These are phyloP conservation scores for Mucor racemosus DNA, from an alignment of 371 early-diverging fungal species.

Conservation along the genomic window DNA sequence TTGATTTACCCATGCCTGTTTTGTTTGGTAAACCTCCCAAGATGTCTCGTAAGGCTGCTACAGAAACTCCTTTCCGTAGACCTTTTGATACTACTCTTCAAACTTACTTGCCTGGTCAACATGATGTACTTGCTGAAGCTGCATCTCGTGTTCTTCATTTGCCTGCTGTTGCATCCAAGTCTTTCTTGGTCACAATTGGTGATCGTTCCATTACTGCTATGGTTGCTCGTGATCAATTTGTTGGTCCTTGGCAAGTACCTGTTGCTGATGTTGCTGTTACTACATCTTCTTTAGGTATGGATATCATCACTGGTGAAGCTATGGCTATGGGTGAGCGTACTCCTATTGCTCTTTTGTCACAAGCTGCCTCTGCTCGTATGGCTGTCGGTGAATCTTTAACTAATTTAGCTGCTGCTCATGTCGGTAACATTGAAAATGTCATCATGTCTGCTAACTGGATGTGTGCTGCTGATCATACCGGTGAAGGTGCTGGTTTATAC, in stretches of 20 bases:
- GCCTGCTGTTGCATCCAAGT: constrained; percentile 91
- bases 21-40: constrained; percentile 96
- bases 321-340: constrained; percentile 98
- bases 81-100: constrained; percentile 69
- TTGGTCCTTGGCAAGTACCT: constrained; percentile 97
- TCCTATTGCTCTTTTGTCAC: constrained; percentile 81
- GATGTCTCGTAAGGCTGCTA: constrained; percentile 80
- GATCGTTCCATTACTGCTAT: constrained; percentile 95
- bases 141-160: constrained; percentile 81
- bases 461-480: constrained; percentile 88
- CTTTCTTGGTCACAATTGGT: constrained; percentile 96
- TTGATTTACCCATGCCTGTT: constrained; percentile 94
- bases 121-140: constrained; percentile 62
- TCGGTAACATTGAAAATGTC: constrained; percentile 70
- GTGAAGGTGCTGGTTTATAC: constrained; percentile 93
- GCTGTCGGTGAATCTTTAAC: constrained; percentile 92
- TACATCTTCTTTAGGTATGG: constrained; percentile 72
- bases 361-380: constrained; percentile 94
- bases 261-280: constrained; percentile 96
- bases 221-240: constrained; percentile 95
- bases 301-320: constrained; percentile 84
- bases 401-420: constrained; percentile 89
- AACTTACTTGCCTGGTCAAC: constrained; percentile 56
- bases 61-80: constrained; percentile 56
- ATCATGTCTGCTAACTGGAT: constrained; percentile 98